Base-by-base conservation (phyloP, 108 stramenopile genomes). In the Stephanodiscus minutulus region DNA sequence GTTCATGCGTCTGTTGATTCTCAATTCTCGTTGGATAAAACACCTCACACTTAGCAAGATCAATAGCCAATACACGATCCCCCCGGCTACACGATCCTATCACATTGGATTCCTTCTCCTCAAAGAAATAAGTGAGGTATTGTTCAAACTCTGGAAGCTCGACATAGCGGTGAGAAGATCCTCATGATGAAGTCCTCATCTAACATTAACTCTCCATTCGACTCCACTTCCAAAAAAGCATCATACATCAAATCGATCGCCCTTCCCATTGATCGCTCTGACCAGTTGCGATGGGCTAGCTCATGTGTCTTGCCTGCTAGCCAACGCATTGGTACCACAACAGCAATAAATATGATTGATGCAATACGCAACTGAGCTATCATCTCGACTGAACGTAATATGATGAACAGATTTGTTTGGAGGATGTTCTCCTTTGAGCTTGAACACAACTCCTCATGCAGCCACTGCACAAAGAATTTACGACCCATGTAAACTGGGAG, bases 231-330 rank as follows among this genome's bases (percentile, higher is more conserved):
- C n/a, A n/a, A n/a, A 13, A 61, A 18, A 37, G 37, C 39, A 17
- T 21, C 15, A 37, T 36, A 61, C 31, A 61, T 13, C 10, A 61
- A 3, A 36, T 61, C 61, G 39, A 61, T 61, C 7, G 33, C 61
- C 22, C 33, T 35, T 13, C 61, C 61, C 61, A 61, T 61, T 61
- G 61, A 37, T 21, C 61, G 28, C 35, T 22, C 35, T 15, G 33
- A 31, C 61, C 61, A 61, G 39, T 56, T 52, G 3, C 24, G 66
- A 56, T 56, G 66, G 24, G 54, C 53, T 5, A 68, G 66, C 12
- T 68, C 27, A 52, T 68, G 66, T 37, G 66, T 68, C 18, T 56
- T 53, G 3, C 49, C 50, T 52, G 50, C 50, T 5, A 33, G 31
- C 31, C 31, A 33, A 33, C 31, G 31, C 31, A 33, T 24, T n/a